Base-by-base conservation (phyloP, 495 filamentous ascomycete genomes). In the Penicillium flavigenum region DNA sequence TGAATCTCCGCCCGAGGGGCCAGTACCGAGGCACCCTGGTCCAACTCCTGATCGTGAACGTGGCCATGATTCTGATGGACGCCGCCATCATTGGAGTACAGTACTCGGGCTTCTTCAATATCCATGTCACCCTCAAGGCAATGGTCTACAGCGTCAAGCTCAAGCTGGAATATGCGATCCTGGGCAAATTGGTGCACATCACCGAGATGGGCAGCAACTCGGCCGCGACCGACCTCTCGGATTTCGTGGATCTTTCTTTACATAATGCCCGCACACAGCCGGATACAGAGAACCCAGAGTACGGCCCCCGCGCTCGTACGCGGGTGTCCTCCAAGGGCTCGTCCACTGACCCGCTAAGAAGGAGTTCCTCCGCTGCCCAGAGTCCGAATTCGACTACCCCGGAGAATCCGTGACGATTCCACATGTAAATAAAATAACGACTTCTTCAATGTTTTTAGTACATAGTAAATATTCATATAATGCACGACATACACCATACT, bases 131-230 rank as follows among this genome's bases (percentile, higher is more conserved):
- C 27, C 72, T 78, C 60, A 84, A 84, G 58, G 68, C 70, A 9
- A 62, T 79, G 43, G 70, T 77, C 5, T 85, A 84, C 62, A 80
- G 80, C 60, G 61, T 84, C 55, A 86, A 86, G 64, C 69, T 86
- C 51, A 83, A 81, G 56, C 59, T 82, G 29, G 82, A 86, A 63
- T 79, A 80, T 57, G 69, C 67, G 46, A 74, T 85, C 36, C 68
- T 84, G 34, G 77, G 79, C 61, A 73, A 72, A 47, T 61, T 80
- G 17, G 72, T 80, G 24, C 56, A 59, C 20, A 66, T 70, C 44
- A 58, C 69, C 0, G 59, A 69, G 22, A 57, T 58, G 54, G 42
- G 64, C 42, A 61, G 57, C 53, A 57, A 43, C 31, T 67, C 66
- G 8, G 38, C 44, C 8, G 62, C 64, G 1, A 69, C 66, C 45